Evolutionary conservation across 1,139 yeast genomes (phyloP), one percentile per base, ranked within the genome.

Genomic region (Protomyces pachydermus): DNA sequence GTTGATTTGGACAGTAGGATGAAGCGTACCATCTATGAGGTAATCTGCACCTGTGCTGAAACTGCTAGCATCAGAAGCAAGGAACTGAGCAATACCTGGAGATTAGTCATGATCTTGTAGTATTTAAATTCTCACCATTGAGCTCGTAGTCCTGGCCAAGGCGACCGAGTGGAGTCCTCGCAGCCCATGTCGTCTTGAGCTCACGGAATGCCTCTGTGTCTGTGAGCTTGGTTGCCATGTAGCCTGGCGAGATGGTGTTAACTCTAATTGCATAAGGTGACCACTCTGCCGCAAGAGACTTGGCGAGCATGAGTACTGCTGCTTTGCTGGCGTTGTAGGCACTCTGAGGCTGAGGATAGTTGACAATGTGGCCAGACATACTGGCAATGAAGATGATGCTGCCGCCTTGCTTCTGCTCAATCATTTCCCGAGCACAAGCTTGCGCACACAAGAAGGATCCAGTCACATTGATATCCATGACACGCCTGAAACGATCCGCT

Each of bases 351-450:
- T 91, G 96, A 14, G 97, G 97, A 67, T 86, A 82, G 75, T 91
- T 91, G 69, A 87, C 96, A 71, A 90, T 86, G 75, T 85, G 87
- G 34, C 93, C 97, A 45, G 95, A 87, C 91, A 91, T 90, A 51
- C 95, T 87, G 14, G 95, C 95, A 28, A 97, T 90, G 74, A 88
- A 82, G 71, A 90, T 82, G 70, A 90, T 79, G 1, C 95, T 86
- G 38, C 97, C 97, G 66, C 67, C 69, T n/a, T 58, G 62, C 20
- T 87, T 86, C 68, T 87, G 83, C 77, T 83, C 78, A 76, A 83
- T 82, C 80, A 91, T 90, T 69, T 86, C 79, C 69, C 80, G 78
- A 62, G 96, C 97, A 64, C 85, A 84, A 54, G 77, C 75, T 76
- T 85, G 87, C 69, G 93, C 87, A 72, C 88, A 81, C 77, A 86